These are phyloP conservation scores for Nemania sp. DNA, from an alignment of 2,329 filamentous ascomycete genomes.

Conservation along the genomic window DNA sequence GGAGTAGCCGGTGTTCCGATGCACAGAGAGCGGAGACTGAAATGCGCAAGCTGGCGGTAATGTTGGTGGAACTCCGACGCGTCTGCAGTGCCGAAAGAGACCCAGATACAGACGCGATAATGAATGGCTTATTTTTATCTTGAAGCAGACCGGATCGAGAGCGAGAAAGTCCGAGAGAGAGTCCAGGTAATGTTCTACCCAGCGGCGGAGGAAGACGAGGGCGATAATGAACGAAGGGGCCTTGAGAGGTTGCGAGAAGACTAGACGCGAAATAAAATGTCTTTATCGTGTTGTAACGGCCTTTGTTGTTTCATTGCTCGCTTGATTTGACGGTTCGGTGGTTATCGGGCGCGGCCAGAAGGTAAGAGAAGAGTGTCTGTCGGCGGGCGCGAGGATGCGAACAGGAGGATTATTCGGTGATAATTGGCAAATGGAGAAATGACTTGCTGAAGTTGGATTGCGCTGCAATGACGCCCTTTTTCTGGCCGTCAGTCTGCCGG, in stretches of 20 bases:
- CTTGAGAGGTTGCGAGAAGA: constrained; percentile 31
- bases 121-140: constrained; percentile 2
- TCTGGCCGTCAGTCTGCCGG: constrained; percentile 2
- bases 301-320: constrained; percentile 35
- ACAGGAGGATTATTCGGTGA: constrained; percentile 5
- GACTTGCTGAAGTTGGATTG: constrained; percentile 24
- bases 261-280: constrained; percentile 29
- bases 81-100: not conserved
- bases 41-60: constrained; percentile 11
- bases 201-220: constrained; percentile 27
- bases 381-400: constrained; percentile 7
- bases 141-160: not conserved
- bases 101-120: not conserved
- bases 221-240: constrained; percentile 14
- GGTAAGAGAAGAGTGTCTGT: constrained; percentile 2
- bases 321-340: constrained; percentile 4
- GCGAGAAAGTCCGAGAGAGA: not conserved
- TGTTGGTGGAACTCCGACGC: not conserved
- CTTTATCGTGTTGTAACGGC: constrained; percentile 33
- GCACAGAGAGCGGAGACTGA: not conserved
- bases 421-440: constrained; percentile 20
- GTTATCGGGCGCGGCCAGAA: constrained; percentile 7
- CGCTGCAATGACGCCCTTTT: constrained; percentile 30
- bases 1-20: not conserved
- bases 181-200: constrained; percentile 19